Conservation (phyloP, 148 eudicot species). For the Persicaria maculosa region DNA sequence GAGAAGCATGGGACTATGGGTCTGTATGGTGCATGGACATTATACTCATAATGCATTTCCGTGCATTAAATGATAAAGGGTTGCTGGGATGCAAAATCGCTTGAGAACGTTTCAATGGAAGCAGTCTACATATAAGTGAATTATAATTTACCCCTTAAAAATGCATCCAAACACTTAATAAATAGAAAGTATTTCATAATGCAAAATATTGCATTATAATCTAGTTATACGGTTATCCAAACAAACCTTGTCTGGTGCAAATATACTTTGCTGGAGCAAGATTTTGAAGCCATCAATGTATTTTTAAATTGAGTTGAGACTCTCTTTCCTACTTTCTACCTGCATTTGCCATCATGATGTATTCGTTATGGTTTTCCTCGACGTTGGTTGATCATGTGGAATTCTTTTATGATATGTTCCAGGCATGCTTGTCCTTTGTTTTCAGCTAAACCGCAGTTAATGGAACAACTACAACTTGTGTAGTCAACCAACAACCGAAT, state of each 20-base stretch:
- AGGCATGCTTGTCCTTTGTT: background rate
- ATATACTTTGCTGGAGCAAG: background rate
- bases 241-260: background rate
- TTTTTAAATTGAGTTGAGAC: background rate
- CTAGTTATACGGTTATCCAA: no score
- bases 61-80: no score
- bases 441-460: background rate
- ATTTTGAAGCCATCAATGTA: background rate
- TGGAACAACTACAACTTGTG: background rate
- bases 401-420: background rate
- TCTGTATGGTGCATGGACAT: no score
- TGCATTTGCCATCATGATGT: background rate
- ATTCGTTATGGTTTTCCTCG: background rate
- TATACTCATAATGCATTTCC: no score
- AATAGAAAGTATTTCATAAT: no score
- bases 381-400: background rate
- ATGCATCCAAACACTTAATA: no score
- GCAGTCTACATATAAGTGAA: no score
- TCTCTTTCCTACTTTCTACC: background rate
- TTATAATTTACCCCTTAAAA: no score
- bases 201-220: no score
- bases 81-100: no score
- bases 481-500: background rate
- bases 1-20: background rate
- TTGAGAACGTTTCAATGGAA: no score